Evolutionary conservation across 257 asterid species (phyloP).

Genomic region (Plantago elongata): DNA sequence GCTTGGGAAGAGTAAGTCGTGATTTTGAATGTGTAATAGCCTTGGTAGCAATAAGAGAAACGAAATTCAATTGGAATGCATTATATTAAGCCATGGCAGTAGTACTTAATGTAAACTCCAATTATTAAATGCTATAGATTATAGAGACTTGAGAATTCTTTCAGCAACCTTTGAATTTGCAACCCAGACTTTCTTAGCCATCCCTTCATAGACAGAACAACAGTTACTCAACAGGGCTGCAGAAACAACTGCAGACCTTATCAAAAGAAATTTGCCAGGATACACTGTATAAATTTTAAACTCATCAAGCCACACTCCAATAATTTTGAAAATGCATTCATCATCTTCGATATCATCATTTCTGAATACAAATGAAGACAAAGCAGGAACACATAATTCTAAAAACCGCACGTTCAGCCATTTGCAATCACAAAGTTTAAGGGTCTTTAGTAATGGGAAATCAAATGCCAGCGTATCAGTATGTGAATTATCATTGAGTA

Average conservation of each 20-base stretch:
- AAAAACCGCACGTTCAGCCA: conserved; percentile 7
- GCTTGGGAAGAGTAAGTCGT: too few species aligned
- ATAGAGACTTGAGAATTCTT: neutral
- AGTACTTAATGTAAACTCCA: too few species aligned
- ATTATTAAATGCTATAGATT: too few species aligned
- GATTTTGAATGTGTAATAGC: neutral
- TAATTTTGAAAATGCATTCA: neutral
- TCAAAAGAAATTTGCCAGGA: neutral
- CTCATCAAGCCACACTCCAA: neutral
- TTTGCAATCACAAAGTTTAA: neutral
- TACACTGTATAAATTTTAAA: neutral
- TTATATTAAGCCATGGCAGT: neutral
- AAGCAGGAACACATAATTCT: neutral
- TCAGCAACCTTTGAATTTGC: neutral
- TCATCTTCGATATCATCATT: neutral
- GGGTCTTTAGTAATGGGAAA: neutral
- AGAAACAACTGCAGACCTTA: neutral
- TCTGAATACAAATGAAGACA: neutral
- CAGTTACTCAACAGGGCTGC: too few species aligned
- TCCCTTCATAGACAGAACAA: neutral
- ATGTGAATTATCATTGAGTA: neutral
- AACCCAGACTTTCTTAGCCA: neutral
- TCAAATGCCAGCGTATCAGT: neutral
- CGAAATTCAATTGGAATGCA: neutral
- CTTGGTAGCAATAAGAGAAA: neutral